phyloP scores from a whole-genome alignment of 148 eudicot genomes.

The Mesembryanthemum crystallinum region DNA sequence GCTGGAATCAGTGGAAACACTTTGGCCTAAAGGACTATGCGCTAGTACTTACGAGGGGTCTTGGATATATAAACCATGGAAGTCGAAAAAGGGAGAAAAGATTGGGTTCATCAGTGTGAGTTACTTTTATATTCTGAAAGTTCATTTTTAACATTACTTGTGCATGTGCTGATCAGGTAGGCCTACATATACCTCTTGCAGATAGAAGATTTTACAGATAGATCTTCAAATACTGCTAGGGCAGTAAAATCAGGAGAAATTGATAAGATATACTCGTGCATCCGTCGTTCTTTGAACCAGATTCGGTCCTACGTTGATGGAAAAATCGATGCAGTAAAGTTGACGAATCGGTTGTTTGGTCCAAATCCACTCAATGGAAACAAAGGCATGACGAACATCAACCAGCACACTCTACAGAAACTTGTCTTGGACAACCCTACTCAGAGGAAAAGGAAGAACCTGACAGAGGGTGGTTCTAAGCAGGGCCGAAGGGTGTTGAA shows the following conservation, averaged over 20 bases:
- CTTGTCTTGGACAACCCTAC: neutral
- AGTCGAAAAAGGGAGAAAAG: constrained; percentile 21
- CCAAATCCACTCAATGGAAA: constrained; percentile 8
- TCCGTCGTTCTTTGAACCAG: constrained; percentile 38
- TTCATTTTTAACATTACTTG: neutral
- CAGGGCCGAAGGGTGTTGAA: neutral
- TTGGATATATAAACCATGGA: constrained; percentile 57
- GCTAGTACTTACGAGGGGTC: constrained; percentile 62
- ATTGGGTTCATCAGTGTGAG: constrained; percentile 57
- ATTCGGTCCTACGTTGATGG: constrained; percentile 46
- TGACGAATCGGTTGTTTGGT: constrained; percentile 53
- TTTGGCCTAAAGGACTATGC: constrained; percentile 74
- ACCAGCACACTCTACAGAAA: neutral
- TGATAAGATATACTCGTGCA: constrained; percentile 45
- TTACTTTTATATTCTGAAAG: constrained; percentile 1
- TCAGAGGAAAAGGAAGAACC: constrained; percentile 7
- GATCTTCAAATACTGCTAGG: constrained; percentile 73
- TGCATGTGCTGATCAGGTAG: constrained; percentile 9
- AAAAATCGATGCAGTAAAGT: constrained; percentile 33
- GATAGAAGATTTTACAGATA: constrained; percentile 88
- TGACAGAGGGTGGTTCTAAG: neutral
- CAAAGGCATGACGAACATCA: neutral
- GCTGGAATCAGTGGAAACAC: constrained; percentile 59
- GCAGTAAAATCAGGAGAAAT: constrained; percentile 47
- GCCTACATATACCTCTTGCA: constrained; percentile 23